A percentile compares a stretch with the other conserved stretches of the same genome.
Evolutionary conservation across 1,139 yeast species (phyloP).

Genomic region (Geotrichum armillariae): DNA sequence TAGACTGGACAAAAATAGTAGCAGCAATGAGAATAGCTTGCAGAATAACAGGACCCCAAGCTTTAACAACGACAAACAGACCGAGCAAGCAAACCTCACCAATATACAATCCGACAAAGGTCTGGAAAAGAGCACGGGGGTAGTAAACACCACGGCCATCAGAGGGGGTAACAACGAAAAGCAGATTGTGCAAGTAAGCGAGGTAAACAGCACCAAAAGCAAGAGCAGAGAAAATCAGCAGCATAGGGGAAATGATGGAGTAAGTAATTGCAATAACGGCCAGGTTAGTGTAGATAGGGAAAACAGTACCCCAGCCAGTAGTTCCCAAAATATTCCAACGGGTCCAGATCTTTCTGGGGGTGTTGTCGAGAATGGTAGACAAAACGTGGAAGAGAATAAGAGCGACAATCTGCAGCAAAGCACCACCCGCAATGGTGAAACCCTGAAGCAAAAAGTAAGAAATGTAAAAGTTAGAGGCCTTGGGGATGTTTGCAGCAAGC

Average conservation of each 20-base stretch:
- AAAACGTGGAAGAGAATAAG: constrained; percentile 68
- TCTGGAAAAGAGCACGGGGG: constrained; percentile 84
- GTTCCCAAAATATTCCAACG: constrained; percentile 64
- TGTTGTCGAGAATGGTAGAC: constrained; percentile 72
- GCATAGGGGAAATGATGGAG: constrained; percentile 78
- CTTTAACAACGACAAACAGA: constrained; percentile 83
- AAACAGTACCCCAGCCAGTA: constrained; percentile 84
- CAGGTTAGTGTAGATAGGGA: constrained; percentile 81
- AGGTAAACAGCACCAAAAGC: constrained; percentile 73
- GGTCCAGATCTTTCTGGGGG: constrained; percentile 84
- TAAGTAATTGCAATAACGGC: constrained; percentile 79
- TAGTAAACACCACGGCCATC: constrained; percentile 85
- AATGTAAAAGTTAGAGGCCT: constrained; percentile 76
- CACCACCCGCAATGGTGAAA: constrained; percentile 75
- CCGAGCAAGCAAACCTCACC: constrained; percentile 87
- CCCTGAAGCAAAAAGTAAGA: constrained; percentile 73
- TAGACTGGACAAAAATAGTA: constrained; percentile 66
- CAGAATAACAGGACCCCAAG: constrained; percentile 93
- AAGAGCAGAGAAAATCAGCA: constrained; percentile 65
- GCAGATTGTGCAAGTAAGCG: constrained; percentile 77
- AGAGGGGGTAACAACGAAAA: constrained; percentile 65
- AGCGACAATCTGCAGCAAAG: constrained; percentile 73
- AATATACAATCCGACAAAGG: constrained; percentile 82
- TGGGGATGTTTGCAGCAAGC: constrained; percentile 76
- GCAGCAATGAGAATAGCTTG: constrained; percentile 64